phyloP scores from a whole-genome alignment of 31 red algal species.

The Asparagopsis taxiformis region DNA sequence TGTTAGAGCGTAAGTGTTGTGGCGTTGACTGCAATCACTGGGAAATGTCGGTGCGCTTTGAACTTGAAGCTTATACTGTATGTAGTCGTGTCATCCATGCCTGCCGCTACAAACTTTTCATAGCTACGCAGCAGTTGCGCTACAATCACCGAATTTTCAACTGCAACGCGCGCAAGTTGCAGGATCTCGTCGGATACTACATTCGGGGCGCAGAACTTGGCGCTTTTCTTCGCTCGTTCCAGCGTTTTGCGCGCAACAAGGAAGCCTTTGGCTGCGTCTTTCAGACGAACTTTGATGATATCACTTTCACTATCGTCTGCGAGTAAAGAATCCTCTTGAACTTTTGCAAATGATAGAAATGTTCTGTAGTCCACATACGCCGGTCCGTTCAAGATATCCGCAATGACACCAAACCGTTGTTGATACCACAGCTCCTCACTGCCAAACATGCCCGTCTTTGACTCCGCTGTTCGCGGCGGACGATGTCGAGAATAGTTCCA shows the following conservation, averaged over 20 bases:
- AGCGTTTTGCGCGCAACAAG: constrained; percentile 28
- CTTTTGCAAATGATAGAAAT: constrained; percentile 40
- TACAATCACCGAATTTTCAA: constrained; percentile 52
- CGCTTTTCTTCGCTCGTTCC: constrained; percentile 45
- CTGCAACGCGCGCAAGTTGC: constrained; percentile 42
- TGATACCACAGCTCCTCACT: constrained; percentile 62
- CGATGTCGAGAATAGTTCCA: constrained; percentile 32
- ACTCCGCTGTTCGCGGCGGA: neutral
- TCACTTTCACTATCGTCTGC: constrained; percentile 32
- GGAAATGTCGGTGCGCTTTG: constrained; percentile 54
- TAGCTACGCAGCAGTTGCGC: constrained; percentile 9
- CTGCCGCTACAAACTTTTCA: neutral
- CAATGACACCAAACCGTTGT: constrained; percentile 55
- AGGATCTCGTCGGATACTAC: constrained; percentile 27
- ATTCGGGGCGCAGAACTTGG: constrained; percentile 26
- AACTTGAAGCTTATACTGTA: constrained; percentile 39
- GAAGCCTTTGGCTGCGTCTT: constrained; percentile 61
- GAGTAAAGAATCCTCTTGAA: constrained; percentile 40
- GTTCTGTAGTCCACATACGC: constrained; percentile 41
- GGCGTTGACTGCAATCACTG: constrained; percentile 42
- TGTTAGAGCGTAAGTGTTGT: neutral
- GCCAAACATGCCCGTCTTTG: constrained; percentile 27
- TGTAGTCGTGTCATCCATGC: neutral
- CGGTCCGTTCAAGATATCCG: constrained; percentile 34
- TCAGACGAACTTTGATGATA: constrained; percentile 21